A percentile compares a stretch with the other conserved stretches of the same genome.
phyloP scores from a whole-genome alignment of 2,329 filamentous ascomycete genomes.

The Cytospora leucostoma region DNA sequence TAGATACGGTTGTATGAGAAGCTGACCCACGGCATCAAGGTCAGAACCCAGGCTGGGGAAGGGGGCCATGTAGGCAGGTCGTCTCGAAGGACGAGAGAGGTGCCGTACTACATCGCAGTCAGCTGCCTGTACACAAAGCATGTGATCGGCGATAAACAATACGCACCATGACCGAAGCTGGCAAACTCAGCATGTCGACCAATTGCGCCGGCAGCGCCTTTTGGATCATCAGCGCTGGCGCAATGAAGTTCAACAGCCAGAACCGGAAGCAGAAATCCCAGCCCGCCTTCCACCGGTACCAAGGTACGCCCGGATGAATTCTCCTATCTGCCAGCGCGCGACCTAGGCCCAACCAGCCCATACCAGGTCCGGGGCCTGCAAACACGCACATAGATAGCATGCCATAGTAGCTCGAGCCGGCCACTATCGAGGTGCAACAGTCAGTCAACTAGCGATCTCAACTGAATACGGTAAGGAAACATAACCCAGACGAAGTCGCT shows the following conservation, averaged over 20 bases:
- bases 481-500: constrained; percentile 14
- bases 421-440: constrained; percentile 33
- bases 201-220: constrained; percentile 46
- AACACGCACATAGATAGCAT: constrained; percentile 52
- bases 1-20: constrained; percentile 48
- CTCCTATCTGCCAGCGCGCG: constrained; percentile 19
- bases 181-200: constrained; percentile 45
- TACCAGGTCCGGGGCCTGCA: constrained; percentile 49
- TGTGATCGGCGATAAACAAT: not conserved
- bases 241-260: constrained; percentile 46
- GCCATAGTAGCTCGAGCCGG: constrained; percentile 57
- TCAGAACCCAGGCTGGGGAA: constrained; percentile 52
- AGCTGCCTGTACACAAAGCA: constrained; percentile 7
- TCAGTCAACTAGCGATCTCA: constrained; percentile 7
- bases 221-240: constrained; percentile 47
- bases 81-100: constrained; percentile 47
- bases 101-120: constrained; percentile 45
- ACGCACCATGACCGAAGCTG: constrained; percentile 46
- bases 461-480: not conserved
- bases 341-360: constrained; percentile 42
- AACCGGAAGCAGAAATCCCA: constrained; percentile 31
- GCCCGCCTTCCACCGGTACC: constrained; percentile 24
- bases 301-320: constrained; percentile 11
- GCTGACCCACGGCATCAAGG: constrained; percentile 49
- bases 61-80: constrained; percentile 56